Evolutionary conservation across 1,139 yeast species (phyloP).

Genomic region (Candida labiduridarum): DNA sequence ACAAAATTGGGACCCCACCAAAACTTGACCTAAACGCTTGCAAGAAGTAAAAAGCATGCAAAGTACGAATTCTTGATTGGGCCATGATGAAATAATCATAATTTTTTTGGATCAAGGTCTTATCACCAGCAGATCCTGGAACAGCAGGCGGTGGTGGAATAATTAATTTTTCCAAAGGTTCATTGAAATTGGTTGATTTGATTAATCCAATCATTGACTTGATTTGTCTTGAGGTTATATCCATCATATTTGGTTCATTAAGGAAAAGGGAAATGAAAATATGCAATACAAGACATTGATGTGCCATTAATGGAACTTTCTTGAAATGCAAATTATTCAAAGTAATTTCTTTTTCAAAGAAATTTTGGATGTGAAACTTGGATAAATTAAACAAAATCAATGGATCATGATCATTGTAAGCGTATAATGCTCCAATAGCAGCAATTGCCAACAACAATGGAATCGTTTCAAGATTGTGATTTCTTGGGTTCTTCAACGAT

Average conservation of each 20-base stretch:
- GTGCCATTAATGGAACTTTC: conserved; percentile 83
- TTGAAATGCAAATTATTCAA: conserved; percentile 52
- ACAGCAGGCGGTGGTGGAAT: conserved; percentile 54
- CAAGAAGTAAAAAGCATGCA: conserved; percentile 75
- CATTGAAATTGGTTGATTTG: conserved; percentile 72
- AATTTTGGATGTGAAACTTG: conserved; percentile 74
- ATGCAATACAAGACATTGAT: conserved; percentile 80
- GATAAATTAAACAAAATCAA: conserved; percentile 76
- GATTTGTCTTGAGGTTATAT: conserved; percentile 74
- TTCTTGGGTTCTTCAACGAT: conserved; percentile 57
- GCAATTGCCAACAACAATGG: conserved; percentile 83
- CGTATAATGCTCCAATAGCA: conserved; percentile 85
- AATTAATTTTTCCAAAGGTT: conserved; percentile 64
- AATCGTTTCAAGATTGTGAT: conserved; percentile 61
- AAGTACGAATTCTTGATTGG: conserved; percentile 84
- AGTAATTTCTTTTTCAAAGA: conserved; percentile 61
- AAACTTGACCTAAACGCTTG: conserved; percentile 68
- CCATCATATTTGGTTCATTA: conserved; percentile 72
- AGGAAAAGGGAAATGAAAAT: conserved; percentile 83
- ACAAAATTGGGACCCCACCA: conserved; percentile 63
- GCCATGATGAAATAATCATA: conserved; percentile 78
- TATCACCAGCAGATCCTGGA: conserved; percentile 16
- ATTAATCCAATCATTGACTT: conserved; percentile 79
- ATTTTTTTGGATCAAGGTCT: conserved; percentile 35
- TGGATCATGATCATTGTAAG: conserved; percentile 79